Evolutionary conservation across 352 stramenopile genomes (phyloP).

Genomic region (Globisporangium paddicum): DNA sequence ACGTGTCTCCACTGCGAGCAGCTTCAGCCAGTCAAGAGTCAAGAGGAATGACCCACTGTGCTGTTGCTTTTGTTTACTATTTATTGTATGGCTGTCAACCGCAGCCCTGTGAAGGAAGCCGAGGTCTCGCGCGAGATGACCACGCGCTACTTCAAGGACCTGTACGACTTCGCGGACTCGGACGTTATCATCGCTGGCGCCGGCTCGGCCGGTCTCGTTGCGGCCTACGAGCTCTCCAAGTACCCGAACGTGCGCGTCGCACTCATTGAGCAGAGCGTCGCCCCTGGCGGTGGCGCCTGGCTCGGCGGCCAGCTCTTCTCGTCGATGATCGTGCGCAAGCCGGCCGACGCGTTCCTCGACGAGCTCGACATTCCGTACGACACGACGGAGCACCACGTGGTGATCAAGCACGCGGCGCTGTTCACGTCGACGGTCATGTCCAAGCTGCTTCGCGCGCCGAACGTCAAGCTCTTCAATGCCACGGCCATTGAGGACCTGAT

Average conservation of each 20-base stretch:
- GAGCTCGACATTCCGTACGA: slow-evolving; percentile 69
- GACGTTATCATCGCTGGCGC: slow-evolving; percentile 63
- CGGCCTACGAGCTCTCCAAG: slow-evolving; percentile 62
- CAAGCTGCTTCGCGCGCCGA: slow-evolving; percentile 48
- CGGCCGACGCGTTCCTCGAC: slow-evolving; percentile 51
- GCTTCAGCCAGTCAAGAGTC: background rate
- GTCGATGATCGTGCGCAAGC: slow-evolving; percentile 67
- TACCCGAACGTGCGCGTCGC: slow-evolving; percentile 50
- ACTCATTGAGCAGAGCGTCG: slow-evolving; percentile 60
- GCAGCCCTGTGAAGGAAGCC: slow-evolving; percentile 56
- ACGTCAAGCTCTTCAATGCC: slow-evolving; percentile 72
- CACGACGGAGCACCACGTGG: slow-evolving; percentile 53
- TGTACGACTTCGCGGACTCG: slow-evolving; percentile 68
- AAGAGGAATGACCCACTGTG: slow-evolving; percentile 2
- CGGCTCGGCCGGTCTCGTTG: slow-evolving; percentile 49
- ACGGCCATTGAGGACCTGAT: slow-evolving; percentile 69
- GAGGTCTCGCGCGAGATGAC: slow-evolving; percentile 69
- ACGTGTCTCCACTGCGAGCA: slow-evolving; percentile 21
- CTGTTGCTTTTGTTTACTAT: slow-evolving; percentile 5
- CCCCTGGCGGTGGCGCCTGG: slow-evolving; percentile 50
- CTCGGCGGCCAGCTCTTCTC: slow-evolving; percentile 62
- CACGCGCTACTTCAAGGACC: slow-evolving; percentile 69
- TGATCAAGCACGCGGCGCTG: slow-evolving; percentile 60
- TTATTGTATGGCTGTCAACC: background rate
- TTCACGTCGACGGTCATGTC: slow-evolving; percentile 66